Base-by-base conservation (phyloP, 306 rosid species). In the Cicer chorassanicum region DNA sequence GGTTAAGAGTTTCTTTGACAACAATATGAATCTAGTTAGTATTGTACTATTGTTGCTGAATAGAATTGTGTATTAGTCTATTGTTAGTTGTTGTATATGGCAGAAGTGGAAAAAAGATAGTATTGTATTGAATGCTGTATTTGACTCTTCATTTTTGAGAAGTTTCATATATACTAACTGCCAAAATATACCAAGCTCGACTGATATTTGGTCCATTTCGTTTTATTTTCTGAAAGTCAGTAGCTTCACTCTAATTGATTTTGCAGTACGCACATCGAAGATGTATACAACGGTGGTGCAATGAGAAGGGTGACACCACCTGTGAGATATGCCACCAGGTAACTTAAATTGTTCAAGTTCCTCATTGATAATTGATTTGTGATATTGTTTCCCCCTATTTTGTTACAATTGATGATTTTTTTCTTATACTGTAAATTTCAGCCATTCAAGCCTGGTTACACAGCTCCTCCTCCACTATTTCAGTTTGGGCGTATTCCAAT, bases 291-390 rank as follows among this genome's bases (percentile, higher is more conserved):
- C 80, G 88, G 75, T 95, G 99, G 99, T 95, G 99, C 67, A 86
- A 95, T 74, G 99, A 92, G 87, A 95, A 95, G 82, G 97, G 99
- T 39, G 89, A 95, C 82, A 92, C 93, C 42, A 69, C 80, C 15
- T 95, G 99, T 78, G 99, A 95, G 88, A 95, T 95, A 84, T 95
- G 99, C 85, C 98, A 85, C 67, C 93, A 94, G 97, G 99, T 90
- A 81, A 63, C 73, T 78, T 78, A 15, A 21, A 44, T 5, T n/a
- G 65, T 61, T 36, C 24, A 11, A 18, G 2, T 67, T 63, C 64
- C 14, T 60, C 36, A 6, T 42, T 24, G 64, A 19, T 61, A 67
- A 36, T 34, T 19, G 50, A 40, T 59, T 70, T 19, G 41, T 42
- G 14, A 36, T 8, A 60, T 65, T 40, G 15, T 67, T 56, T 59